Conservation (phyloP, 805 yeast species). For the Candida silvicultrix region DNA sequence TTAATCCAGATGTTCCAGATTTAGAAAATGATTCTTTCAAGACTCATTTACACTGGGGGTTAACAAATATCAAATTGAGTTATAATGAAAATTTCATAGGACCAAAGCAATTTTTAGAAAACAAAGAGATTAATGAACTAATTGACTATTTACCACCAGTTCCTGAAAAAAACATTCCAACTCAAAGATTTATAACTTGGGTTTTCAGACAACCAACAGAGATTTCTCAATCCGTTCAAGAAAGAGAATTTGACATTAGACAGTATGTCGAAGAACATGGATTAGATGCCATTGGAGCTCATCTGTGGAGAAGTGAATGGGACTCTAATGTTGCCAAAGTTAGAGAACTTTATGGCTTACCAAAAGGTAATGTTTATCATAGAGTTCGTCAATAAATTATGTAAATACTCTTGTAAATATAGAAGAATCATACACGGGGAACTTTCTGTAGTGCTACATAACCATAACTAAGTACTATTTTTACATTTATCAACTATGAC, state of each 20-base stretch:
- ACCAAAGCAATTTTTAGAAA: constrained; percentile 25
- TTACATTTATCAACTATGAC: not conserved
- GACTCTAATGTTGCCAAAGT: constrained; percentile 67
- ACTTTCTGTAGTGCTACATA: not conserved
- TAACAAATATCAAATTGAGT: constrained; percentile 56
- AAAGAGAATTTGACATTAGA: constrained; percentile 65
- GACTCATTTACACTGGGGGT: constrained; percentile 73
- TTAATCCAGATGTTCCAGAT: constrained; percentile 91
- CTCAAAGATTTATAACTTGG: constrained; percentile 85
- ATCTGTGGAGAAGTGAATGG: constrained; percentile 81
- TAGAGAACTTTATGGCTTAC: constrained; percentile 68
- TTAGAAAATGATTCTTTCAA: constrained; percentile 57
- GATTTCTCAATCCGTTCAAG: constrained; percentile 15
- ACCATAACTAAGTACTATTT: not conserved
- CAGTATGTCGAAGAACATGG: constrained; percentile 47
- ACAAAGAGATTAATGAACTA: constrained; percentile 34
- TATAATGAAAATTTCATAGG: constrained; percentile 51
- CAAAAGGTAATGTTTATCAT: constrained; percentile 68
- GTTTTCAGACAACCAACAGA: constrained; percentile 64
- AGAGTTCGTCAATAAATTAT: constrained; percentile 12
- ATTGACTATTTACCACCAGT: constrained; percentile 70
- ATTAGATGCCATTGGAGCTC: constrained; percentile 83
- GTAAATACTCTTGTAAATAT: not conserved
- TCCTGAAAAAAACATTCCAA: constrained; percentile 83
- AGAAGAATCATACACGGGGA: not conserved